Evolutionary conservation across 2,329 filamentous ascomycete genomes (phyloP).

Genomic region (Penicillium sp.): DNA sequence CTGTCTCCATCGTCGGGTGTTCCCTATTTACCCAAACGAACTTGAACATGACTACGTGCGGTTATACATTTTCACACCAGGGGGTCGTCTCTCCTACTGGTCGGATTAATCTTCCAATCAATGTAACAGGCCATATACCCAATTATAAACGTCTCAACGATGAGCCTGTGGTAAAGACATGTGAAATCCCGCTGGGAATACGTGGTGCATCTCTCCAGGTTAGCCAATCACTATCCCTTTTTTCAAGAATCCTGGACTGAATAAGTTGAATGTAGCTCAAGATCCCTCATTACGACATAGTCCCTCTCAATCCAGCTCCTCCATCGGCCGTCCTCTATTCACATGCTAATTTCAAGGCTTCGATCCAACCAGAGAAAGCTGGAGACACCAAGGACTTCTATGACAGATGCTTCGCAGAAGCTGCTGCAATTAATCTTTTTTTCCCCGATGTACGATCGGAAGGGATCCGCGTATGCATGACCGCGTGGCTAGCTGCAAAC

Average conservation of each 20-base stretch:
- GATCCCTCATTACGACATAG: conserved; percentile 1
- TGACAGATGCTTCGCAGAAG: conserved; percentile 1
- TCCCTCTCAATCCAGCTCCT: not conserved
- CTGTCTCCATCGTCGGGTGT: not conserved
- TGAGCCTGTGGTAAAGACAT: not conserved
- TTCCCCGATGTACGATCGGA: conserved; percentile 2
- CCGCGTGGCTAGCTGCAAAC: conserved; percentile 2
- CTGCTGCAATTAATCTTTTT: not conserved
- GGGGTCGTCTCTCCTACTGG: too few species aligned
- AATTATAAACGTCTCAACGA: not conserved
- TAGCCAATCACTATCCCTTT: fast-evolving
- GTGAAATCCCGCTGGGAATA: not conserved
- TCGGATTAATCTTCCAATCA: not conserved
- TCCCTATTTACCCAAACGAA: not conserved
- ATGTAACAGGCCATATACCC: not conserved
- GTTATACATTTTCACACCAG: not conserved
- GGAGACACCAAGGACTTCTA: conserved; percentile 1
- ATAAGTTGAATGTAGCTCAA: not conserved
- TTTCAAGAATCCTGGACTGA: not conserved
- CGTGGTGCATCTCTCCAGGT: not conserved
- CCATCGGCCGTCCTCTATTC: not conserved
- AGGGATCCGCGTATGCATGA: not conserved
- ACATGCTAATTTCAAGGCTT: not conserved
- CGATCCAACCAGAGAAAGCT: not conserved
- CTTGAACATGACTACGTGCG: not conserved